A percentile compares a stretch with the other conserved stretches of the same genome.
Conservation (phyloP, 371 early-diverging fungal genomes). For the Mortierella sp. region DNA sequence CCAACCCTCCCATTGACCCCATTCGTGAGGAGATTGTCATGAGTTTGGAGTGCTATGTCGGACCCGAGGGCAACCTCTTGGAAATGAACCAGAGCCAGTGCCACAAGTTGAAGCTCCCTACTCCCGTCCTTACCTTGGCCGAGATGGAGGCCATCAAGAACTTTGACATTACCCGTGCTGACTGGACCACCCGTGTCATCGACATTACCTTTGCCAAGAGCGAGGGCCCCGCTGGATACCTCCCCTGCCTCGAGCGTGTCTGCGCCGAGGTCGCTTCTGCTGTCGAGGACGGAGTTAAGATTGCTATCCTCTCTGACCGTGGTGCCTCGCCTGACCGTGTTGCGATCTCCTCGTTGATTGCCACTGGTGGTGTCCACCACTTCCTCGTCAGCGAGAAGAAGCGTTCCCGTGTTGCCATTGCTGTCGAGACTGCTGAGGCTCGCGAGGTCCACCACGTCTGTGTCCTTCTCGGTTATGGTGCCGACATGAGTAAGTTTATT, state of each 20-base stretch:
- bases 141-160: slow-evolving; percentile 85
- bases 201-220: slow-evolving; percentile 87
- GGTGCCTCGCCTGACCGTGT: slow-evolving; percentile 77
- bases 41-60: slow-evolving; percentile 95
- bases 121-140: slow-evolving; percentile 87
- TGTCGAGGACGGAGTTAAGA: slow-evolving; percentile 85
- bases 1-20: slow-evolving; percentile 98
- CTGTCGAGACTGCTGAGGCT: slow-evolving; percentile 95
- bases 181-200: slow-evolving; percentile 87
- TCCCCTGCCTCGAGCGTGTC: slow-evolving; percentile 83
- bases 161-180: slow-evolving; percentile 70
- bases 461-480: slow-evolving; percentile 97
- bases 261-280: slow-evolving; percentile 85
- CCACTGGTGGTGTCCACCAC: slow-evolving; percentile 97
- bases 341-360: slow-evolving; percentile 89
- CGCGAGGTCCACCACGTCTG: slow-evolving; percentile 97
- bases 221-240: slow-evolving; percentile 85
- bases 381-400: slow-evolving; percentile 89
- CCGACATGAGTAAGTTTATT: slow-evolving; percentile 78
- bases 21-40: slow-evolving; percentile 98
- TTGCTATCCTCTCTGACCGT: slow-evolving; percentile 90
- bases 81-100: slow-evolving; percentile 86
- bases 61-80: slow-evolving; percentile 94
- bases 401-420: slow-evolving; percentile 89
- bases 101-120: slow-evolving; percentile 81